Evolutionary conservation across 441 rosid genomes (phyloP), one percentile per base, ranked within the genome.

Genomic region (Melastoma candidum): DNA sequence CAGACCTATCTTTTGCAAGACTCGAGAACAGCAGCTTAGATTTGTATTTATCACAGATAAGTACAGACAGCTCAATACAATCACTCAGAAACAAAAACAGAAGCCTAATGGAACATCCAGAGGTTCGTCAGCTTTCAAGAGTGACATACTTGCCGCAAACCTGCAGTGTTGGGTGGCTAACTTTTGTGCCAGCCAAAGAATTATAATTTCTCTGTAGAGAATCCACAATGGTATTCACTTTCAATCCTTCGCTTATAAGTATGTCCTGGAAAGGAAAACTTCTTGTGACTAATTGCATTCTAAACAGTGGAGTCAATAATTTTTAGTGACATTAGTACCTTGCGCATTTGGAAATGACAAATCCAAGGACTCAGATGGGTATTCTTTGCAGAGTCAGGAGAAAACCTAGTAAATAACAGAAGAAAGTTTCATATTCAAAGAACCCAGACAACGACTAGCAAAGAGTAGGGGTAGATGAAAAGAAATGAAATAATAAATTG

Each of bases 331-430:
- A 44, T 14, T 60, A 43, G 50, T 76, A 89, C 97, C 97, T 89
- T 72, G 54, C 62, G 50, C 53, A 90, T 59, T 68, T 87, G 94
- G 57, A 90, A 90, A 69, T 87, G 95, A 80, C 93, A 82, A 58
- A 87, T 84, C 99, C 96, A 94, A 43, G 92, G 87, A 73, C 84
- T 72, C 60, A 70, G 63, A 11, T 27, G 65, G 24, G 55, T 60
- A 66, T 60, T 63, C 36, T 68, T 56, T 45, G 64, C 50, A 14
- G 63, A 51, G 49, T 64, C 78, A 4, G 90, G 85, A 53, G 90
- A 71, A 71, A 68, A 85, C 62, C 99, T 82, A 3, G 36, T 29
- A 29, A 69, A 63, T 58, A 63, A 63, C 70, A 68, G 66, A 44
- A 73, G 60, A 63, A 62, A 57, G 67, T 39, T 60, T 61, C 44